Conservation (phyloP, 306 rosid species). For the Cercis canadensis region DNA sequence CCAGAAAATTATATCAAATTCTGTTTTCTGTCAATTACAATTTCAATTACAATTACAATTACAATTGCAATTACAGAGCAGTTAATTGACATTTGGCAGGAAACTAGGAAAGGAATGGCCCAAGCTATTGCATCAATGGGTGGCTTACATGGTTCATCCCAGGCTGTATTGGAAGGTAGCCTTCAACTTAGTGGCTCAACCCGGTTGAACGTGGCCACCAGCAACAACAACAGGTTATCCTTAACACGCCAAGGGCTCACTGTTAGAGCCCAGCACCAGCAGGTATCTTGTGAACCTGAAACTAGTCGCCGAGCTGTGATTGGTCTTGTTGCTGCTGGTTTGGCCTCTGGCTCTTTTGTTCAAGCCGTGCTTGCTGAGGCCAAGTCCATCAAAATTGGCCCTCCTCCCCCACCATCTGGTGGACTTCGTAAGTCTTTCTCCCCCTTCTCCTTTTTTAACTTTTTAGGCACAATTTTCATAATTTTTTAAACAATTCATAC, state of each 20-base stretch:
- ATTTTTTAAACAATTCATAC: too few species aligned
- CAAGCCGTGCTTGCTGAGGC: slow-evolving; percentile 92
- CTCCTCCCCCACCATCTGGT: slow-evolving; percentile 91
- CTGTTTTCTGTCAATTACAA: too few species aligned
- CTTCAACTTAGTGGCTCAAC: slow-evolving; percentile 65
- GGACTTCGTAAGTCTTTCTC: slow-evolving; percentile 76
- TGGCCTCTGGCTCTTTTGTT: slow-evolving; percentile 81
- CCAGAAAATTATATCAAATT: too few species aligned
- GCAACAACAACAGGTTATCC: slow-evolving; percentile 49
- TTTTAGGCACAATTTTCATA: too few species aligned
- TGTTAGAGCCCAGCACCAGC: slow-evolving; percentile 45
- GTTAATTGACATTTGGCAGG: too few species aligned
- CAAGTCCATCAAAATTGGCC: slow-evolving; percentile 83
- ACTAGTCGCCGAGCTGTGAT: slow-evolving; percentile 78
- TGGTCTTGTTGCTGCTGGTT: slow-evolving; percentile 83
- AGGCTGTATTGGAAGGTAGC: slow-evolving; percentile 78
- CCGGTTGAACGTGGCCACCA: slow-evolving; percentile 51
- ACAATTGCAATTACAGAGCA: too few species aligned
- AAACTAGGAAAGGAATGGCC: slow-evolving; percentile 56
- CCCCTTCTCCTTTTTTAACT: neutral
- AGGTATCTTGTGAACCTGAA: slow-evolving; percentile 48
- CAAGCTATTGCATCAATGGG: slow-evolving; percentile 95
- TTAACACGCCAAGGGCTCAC: slow-evolving; percentile 54
- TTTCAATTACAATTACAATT: too few species aligned
- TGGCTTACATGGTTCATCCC: slow-evolving; percentile 75